Evolutionary conservation across 306 rosid species (phyloP).

Genomic region (Castanospermum australe): DNA sequence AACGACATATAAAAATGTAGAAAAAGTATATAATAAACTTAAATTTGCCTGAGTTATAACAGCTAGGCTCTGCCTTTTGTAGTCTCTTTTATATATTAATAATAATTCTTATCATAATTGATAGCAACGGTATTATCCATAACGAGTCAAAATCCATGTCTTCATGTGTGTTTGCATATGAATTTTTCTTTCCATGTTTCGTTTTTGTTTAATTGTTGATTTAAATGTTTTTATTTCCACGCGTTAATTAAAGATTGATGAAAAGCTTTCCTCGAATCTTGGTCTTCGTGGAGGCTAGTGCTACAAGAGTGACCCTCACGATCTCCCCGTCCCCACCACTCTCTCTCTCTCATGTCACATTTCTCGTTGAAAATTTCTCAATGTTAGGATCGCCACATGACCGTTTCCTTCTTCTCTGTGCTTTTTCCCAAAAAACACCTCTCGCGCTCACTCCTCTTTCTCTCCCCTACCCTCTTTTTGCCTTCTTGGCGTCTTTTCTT

Average conservation of each 20-base stretch:
- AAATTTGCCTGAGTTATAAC: too few species aligned
- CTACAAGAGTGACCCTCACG: constrained; percentile 58
- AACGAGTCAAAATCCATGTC: too few species aligned
- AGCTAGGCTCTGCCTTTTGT: too few species aligned
- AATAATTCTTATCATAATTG: too few species aligned
- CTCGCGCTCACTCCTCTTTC: not conserved
- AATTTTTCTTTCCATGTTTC: too few species aligned
- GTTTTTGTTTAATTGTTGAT: too few species aligned
- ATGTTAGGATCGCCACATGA: constrained; percentile 76
- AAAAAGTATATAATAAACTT: too few species aligned
- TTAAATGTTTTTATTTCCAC: too few species aligned
- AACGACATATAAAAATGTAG: too few species aligned
- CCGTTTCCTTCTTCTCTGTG: constrained; percentile 54
- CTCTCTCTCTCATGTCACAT: constrained; percentile 22
- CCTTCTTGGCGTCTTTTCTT: constrained; percentile 36
- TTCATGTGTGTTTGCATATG: too few species aligned
- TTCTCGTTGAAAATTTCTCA: constrained; percentile 18
- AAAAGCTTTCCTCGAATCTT: constrained; percentile 49
- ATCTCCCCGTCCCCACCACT: constrained; percentile 31
- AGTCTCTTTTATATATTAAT: too few species aligned
- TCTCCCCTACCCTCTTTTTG: not conserved
- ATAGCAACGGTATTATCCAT: too few species aligned
- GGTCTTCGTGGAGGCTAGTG: constrained; percentile 54
- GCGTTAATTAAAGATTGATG: constrained; percentile 16
- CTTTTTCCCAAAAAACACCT: constrained; percentile 29